These are phyloP conservation scores for Piper longum DNA, from an alignment of 164 flowering plant genomes.

Conservation along the genomic window DNA sequence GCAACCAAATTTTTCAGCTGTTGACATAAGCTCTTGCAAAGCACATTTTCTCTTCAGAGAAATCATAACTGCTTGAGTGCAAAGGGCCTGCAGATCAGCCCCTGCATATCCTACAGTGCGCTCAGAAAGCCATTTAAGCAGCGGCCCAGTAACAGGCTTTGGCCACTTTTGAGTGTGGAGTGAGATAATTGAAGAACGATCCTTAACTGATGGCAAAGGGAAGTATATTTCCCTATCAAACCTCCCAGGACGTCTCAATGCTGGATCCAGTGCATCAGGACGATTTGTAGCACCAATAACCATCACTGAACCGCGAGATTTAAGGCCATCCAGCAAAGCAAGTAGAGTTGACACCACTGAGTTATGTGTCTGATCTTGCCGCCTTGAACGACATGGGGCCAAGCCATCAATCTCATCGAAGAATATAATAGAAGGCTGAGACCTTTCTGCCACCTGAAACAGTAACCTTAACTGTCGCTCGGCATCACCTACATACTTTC, in stretches of 20 bases:
- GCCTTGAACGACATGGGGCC: conserved; percentile 75
- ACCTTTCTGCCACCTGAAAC: conserved; percentile 96
- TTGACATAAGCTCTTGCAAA: conserved; percentile 50
- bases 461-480: conserved; percentile 88
- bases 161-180: conserved; percentile 91
- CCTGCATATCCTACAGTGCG: conserved; percentile 93
- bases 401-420: conserved; percentile 98
- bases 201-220: conserved; percentile 83
- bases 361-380: conserved; percentile 98
- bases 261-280: conserved; percentile 95
- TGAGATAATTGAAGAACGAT: conserved; percentile 81
- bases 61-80: conserved; percentile 87
- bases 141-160: conserved; percentile 56
- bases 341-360: conserved; percentile 96
- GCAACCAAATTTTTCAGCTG: conserved; percentile 30
- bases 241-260: conserved; percentile 94
- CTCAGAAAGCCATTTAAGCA: conserved; percentile 63
- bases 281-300: conserved; percentile 99
- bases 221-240: conserved; percentile 97
- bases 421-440: conserved; percentile 95
- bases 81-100: conserved; percentile 96
- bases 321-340: conserved; percentile 87
- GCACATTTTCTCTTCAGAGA: conserved; percentile 79
- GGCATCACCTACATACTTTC: conserved; percentile 99
- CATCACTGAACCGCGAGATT: conserved; percentile 92